Evolutionary conservation across 805 yeast genomes (phyloP), one percentile per base, ranked within the genome.

Genomic region (Pichia cabralensis): DNA sequence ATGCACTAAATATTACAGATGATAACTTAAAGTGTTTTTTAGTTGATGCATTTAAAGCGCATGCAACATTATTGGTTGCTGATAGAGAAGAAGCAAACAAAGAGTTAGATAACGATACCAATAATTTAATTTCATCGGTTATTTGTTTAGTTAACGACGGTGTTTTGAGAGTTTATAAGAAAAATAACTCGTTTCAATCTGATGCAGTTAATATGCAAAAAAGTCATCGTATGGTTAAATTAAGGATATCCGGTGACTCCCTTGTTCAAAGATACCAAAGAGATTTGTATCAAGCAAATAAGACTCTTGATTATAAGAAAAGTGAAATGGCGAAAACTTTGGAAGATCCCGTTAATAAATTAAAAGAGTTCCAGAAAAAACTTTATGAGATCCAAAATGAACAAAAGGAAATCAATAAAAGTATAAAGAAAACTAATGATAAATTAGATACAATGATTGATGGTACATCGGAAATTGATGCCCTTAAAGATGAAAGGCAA

Each of bases 21-120:
- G 73, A 70, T 27, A 67, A 68, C 26, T 65, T 78, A 8, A 65
- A 69, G 46, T 76, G 72, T 44, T 57, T 79, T 2, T 53, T 86
- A 30, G 76, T 86, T 33, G 95, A 83, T 55, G 43, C 65, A 3
- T 64, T 65, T 26, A 62, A 58, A 28, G 67, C 82, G 30, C 94
- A 88, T 48, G 62, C 67, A 9, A 58, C 69, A 1, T 58, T 80
- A 0, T 52, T 86, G 26, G 62, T 74, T 13, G 64, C 66, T 2
- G 61, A 73, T 34, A 63, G 75, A 42, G 45, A 51, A 2, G 66
- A 64, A 11, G 89, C 82, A 0, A 74, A 71, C 43, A 36, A 41
- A 0, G 52, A 64, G 13, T 50, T 76, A 35, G 35, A 46, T n/a
- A 38, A 43, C 5, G 51, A 57, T 8, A 58, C 62, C 0, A 39